Evolutionary conservation across 176 grass and related monocot genomes (phyloP).

Genomic region (Pontederia crassipes): DNA sequence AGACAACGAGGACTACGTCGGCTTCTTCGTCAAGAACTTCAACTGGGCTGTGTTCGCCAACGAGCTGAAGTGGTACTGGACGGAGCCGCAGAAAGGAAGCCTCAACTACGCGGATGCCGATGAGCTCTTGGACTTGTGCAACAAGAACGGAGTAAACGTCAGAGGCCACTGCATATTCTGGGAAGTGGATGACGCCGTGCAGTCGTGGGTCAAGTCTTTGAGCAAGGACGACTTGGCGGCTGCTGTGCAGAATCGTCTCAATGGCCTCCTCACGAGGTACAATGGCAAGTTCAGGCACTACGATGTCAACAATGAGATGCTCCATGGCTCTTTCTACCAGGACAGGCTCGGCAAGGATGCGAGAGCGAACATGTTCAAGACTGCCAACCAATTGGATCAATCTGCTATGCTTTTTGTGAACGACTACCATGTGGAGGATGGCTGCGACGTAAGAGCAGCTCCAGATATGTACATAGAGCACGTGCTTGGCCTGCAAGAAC

Average conservation of each 20-base stretch:
- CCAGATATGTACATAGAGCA: slow-evolving; percentile 68
- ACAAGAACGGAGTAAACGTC: slow-evolving; percentile 46
- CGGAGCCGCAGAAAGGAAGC: slow-evolving; percentile 58
- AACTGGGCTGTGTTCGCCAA: slow-evolving; percentile 92
- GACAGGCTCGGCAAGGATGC: slow-evolving; percentile 61
- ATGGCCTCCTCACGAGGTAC: slow-evolving; percentile 55
- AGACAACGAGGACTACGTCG: slow-evolving; percentile 88
- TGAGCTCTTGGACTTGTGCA: slow-evolving; percentile 67
- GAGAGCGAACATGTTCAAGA: slow-evolving; percentile 55
- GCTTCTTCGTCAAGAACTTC: slow-evolving; percentile 69
- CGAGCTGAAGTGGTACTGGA: slow-evolving; percentile 98
- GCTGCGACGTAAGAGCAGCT: slow-evolving; percentile 31
- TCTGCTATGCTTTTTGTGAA: slow-evolving; percentile 82
- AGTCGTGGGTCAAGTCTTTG: slow-evolving; percentile 55
- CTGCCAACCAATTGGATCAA: slow-evolving; percentile 42
- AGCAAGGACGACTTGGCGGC: slow-evolving; percentile 38
- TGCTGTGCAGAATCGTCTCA: slow-evolving; percentile 40
- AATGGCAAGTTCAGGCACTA: slow-evolving; percentile 79
- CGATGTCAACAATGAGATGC: slow-evolving; percentile 93
- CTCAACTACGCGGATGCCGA: slow-evolving; percentile 72
- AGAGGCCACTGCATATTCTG: slow-evolving; percentile 94
- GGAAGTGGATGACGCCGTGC: slow-evolving; percentile 54
- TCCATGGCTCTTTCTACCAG: slow-evolving; percentile 83
- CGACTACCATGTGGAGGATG: slow-evolving; percentile 79
- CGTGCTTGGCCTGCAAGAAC: slow-evolving; percentile 56